Conservation (phyloP, 1,284 basidiomycete species). For the Pseudozyma sp. region DNA sequence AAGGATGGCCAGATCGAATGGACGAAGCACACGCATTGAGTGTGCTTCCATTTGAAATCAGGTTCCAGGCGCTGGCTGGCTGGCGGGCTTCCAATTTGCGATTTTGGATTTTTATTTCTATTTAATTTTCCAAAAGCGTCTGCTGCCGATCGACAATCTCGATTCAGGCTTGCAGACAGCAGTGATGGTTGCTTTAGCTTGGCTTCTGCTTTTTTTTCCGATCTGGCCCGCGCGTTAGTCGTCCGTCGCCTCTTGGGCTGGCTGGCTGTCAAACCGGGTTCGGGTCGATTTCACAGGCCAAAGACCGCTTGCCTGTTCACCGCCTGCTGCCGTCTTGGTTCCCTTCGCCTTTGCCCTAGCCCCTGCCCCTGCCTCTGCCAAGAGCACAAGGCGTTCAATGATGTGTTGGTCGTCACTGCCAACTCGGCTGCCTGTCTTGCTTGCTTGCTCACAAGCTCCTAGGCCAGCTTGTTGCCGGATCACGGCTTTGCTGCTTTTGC, state of each 20-base stretch:
- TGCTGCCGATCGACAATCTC: neutral
- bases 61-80: too few species aligned
- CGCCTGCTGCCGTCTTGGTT: neutral
- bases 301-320: neutral
- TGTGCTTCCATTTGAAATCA: neutral
- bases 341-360: neutral
- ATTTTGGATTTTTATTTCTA: neutral
- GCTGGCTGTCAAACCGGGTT: neutral
- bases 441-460: neutral
- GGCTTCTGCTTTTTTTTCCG: constrained; percentile 15
- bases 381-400: too few species aligned
- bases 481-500: constrained; percentile 9
- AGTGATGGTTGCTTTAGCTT: neutral
- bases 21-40: neutral
- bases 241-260: neutral
- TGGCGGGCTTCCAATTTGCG: too few species aligned
- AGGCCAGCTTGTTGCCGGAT: constrained; percentile 7
- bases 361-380: neutral
- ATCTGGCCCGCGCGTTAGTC: constrained; percentile 16
- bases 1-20: too few species aligned
- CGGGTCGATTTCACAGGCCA: constrained; percentile 11
- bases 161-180: neutral
- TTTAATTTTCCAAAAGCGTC: neutral
- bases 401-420: neutral
- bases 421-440: neutral